Base-by-base conservation (phyloP, 768 basidiomycete species). In the Rhodotorula taiwanensis region DNA sequence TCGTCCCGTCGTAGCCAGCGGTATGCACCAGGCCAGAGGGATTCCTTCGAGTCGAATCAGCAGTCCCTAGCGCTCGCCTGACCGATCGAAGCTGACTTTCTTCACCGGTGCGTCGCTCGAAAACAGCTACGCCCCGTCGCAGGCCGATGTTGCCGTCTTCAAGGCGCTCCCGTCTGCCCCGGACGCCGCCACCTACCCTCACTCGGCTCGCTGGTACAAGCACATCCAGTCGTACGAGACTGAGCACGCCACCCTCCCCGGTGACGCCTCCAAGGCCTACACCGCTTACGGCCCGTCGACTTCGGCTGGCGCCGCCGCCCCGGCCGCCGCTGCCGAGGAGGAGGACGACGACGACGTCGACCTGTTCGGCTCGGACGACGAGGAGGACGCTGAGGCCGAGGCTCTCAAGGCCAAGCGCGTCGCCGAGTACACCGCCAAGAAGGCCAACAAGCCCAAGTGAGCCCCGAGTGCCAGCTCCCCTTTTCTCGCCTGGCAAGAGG, bases 111-210 rank as follows among this genome's bases (percentile, higher is more conserved):
- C n/a, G n/a, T n/a, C n/a, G n/a, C n/a, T n/a, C 21, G 30, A 41
- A 6, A 31, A 52, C 74, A 95, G 92, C 58, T 92, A 88, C 79
- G 84, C 84, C 44, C 87, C 93, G 49, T 92, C 91, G 44, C 92
- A 95, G 78, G 89, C 92, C 57, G 91, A 98, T 79, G 91, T 95
- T 50, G 82, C 81, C 66, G 89, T 94, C 75, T 92, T 87, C 83
- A 89, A 88, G 75, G 81, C 87, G 21, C 79, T 97, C 76, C 71
- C 80, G 43, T 79, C 82, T 31, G 81, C 82, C 21, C 89, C 89
- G 55, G 80, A 82, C 66, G 81, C 85, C 49, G 75, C 83, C 49
- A 74, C 80, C 55, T 80, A 81, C 77, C 89, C 89, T 63, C 81
- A 89, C 77, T 83, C 84, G 55, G 81, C 86, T 39, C 82, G 94